Evolutionary conservation across 2,329 filamentous ascomycete genomes (phyloP).

Genomic region (Corniculantispora saksenae): DNA sequence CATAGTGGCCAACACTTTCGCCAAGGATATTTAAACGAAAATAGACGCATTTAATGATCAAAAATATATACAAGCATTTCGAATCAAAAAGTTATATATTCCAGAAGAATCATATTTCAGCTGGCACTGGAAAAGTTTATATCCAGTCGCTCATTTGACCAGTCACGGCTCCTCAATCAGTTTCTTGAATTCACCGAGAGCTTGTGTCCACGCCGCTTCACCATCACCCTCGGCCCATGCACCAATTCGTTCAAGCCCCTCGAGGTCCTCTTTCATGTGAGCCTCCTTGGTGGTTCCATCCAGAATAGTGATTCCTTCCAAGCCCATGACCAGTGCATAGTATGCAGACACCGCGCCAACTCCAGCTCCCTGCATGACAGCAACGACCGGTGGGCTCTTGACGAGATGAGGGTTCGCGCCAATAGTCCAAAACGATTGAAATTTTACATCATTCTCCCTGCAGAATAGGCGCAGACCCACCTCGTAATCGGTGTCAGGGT

Average conservation of each 20-base stretch:
- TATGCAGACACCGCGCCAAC: conserved; percentile 44
- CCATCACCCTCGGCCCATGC: conserved; percentile 47
- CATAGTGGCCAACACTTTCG: conserved; percentile 68
- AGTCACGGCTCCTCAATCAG: conserved; percentile 29
- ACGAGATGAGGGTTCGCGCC: conserved; percentile 47
- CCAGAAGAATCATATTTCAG: background rate
- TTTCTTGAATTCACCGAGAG: conserved; percentile 50
- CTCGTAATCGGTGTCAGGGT: conserved; percentile 60
- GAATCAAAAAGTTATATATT: background rate
- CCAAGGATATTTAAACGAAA: conserved; percentile 46
- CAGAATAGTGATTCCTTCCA: conserved; percentile 44
- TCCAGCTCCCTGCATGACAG: conserved; percentile 45
- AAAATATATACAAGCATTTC: background rate
- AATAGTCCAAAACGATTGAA: conserved; percentile 58
- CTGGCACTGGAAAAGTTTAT: background rate
- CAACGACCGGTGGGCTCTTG: conserved; percentile 45
- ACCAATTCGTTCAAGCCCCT: conserved; percentile 43
- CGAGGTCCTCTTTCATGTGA: conserved; percentile 53
- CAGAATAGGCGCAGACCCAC: conserved; percentile 55
- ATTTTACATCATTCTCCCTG: conserved; percentile 42
- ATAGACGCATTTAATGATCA: conserved; percentile 9
- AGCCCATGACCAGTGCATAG: conserved; percentile 51
- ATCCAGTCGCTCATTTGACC: background rate
- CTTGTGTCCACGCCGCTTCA: conserved; percentile 47
- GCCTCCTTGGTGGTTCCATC: conserved; percentile 47